Conservation (phyloP, 345 rosid genomes). For the Microthlaspi erraticum region DNA sequence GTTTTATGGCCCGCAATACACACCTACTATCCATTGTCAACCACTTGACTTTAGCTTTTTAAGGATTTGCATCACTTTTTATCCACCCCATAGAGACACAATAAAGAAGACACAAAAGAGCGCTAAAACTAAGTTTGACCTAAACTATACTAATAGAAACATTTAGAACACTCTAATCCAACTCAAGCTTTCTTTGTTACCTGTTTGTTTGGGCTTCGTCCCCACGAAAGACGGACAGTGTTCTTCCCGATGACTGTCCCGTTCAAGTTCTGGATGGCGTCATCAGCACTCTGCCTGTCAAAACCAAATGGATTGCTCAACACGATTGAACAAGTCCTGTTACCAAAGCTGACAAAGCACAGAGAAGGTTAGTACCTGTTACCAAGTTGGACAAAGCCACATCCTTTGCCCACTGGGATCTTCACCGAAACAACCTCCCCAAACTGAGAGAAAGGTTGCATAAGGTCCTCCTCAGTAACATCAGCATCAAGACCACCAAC, state of each 20-base stretch:
- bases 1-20: conserved; percentile 28
- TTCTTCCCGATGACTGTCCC: conserved; percentile 82
- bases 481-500: conserved; percentile 89
- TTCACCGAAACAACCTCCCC: conserved; percentile 86
- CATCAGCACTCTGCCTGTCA: conserved; percentile 78
- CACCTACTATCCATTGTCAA: conserved; percentile 35
- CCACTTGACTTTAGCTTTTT: conserved; percentile 31
- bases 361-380: conserved; percentile 53
- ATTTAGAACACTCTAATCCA: too few relatives aligned
- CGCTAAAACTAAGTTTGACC: neutral
- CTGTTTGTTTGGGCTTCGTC: conserved; percentile 82
- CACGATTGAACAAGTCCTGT: conserved; percentile 12
- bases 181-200: conserved; percentile 41
- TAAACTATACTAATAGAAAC: neutral
- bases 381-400: conserved; percentile 83
- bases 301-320: conserved; percentile 16
- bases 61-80: conserved; percentile 10
- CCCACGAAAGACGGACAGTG: conserved; percentile 92
- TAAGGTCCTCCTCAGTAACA: conserved; percentile 76
- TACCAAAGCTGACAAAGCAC: conserved; percentile 8
- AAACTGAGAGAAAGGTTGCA: conserved; percentile 75
- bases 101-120: neutral
- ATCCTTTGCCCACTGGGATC: conserved; percentile 85
- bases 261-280: conserved; percentile 67
- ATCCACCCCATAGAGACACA: neutral